Conservation (phyloP, 257 asterid species). For the Solanum acaule region DNA sequence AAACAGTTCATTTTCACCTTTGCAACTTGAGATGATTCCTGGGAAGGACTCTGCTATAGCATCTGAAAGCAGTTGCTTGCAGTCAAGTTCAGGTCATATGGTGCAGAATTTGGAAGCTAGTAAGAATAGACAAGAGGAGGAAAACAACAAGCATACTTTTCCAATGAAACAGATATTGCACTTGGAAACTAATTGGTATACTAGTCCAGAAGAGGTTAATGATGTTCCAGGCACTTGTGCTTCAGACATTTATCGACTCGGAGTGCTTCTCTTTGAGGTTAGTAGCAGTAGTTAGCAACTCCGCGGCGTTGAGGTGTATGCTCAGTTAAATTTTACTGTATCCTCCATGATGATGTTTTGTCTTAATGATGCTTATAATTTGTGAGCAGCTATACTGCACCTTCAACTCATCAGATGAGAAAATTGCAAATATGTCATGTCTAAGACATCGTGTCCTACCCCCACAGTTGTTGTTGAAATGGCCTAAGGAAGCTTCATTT, state of each 20-base stretch:
- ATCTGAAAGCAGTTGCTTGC: constrained; percentile 40
- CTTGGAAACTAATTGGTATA: constrained; percentile 80
- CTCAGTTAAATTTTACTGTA: background rate
- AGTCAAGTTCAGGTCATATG: constrained; percentile 25
- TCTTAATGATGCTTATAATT: background rate
- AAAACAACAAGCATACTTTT: constrained; percentile 42
- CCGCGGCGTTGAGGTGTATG: background rate
- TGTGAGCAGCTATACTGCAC: constrained; percentile 71
- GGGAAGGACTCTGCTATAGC: constrained; percentile 22
- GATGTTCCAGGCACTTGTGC: constrained; percentile 53
- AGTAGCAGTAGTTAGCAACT: background rate
- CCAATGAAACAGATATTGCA: constrained; percentile 81
- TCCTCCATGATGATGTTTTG: background rate
- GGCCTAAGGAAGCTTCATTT: constrained; percentile 98
- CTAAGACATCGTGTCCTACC: constrained; percentile 90
- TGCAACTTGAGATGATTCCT: constrained; percentile 6
- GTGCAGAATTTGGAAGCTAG: constrained; percentile 4
- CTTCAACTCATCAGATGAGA: constrained; percentile 56
- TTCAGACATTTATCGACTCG: constrained; percentile 83
- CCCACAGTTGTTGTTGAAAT: constrained; percentile 83
- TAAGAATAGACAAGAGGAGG: constrained; percentile 21
- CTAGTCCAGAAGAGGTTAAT: constrained; percentile 64
- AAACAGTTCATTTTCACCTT: constrained; percentile 18
- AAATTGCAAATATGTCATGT: constrained; percentile 66
- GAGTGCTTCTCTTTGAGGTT: constrained; percentile 95